Evolutionary conservation across 345 rosid species (phyloP), one percentile per base, ranked within the genome.

Genomic region (Erysimum cheiranthoides): DNA sequence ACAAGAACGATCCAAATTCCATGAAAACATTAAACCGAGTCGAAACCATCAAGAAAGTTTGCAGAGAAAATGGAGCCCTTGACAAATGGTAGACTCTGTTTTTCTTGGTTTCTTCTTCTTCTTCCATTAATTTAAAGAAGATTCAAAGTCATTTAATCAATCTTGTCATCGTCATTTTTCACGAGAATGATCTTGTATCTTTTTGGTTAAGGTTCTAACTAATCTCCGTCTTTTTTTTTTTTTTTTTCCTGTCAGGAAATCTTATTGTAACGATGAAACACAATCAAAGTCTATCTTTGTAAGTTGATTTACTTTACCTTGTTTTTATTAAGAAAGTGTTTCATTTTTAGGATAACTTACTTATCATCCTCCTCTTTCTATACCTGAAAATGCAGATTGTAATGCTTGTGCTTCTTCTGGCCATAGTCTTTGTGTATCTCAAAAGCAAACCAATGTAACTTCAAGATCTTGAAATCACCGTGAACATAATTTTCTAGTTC

Each of bases 1-100:
- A 88, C 82, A 79, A 65, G 72, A 83, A 77, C 10, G 93, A 93
- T 81, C 93, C 98, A 8, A 83, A 86, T 82, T 88, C 91, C 30
- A 64, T 65, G 61, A 84, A 86, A 58, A 87, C 89, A 32, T 60
- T 84, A 61, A 82, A 78, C 67, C 83, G 83, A 66, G 73, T 93
- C n/a, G 91, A 91, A 76, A 82, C 88, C 18, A 53, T 85, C 56
- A 81, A 85, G 80, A 87, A 86, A 71, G 38, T 81, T 35, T 93
- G 96, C 86, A 78, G 43, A 78, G 83, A 87, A 14, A 88, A 88
- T 7, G 93, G 91, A 39, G n/a, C 66, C 28, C 68, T 87, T 62
- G 82, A 43, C 77, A 83, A 71, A 78, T 88, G 96, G 97, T 87
- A 75, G 5, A 51, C 5, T 18, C 45, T 34, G 14, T 51, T 51